Conservation (phyloP, 2,329 filamentous ascomycete species). For the Arthrinium puccinioides region DNA sequence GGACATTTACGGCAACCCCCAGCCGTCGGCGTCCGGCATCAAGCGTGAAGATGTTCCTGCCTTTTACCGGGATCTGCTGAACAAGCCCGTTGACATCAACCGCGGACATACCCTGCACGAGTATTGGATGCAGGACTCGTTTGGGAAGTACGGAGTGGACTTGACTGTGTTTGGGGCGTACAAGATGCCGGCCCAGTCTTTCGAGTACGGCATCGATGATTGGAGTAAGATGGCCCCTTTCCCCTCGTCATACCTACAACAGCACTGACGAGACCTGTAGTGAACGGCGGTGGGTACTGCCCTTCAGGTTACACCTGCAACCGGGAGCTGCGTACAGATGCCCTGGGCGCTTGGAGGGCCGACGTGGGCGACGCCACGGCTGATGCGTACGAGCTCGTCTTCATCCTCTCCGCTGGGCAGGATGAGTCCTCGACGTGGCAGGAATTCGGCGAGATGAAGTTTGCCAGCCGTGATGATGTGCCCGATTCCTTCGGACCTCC, state of each 20-base stretch:
- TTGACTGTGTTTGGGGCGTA: constrained; percentile 46
- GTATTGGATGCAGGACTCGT: constrained; percentile 51
- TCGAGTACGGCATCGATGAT: constrained; percentile 43
- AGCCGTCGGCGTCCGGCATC: constrained; percentile 31
- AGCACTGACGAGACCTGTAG: too few relatives aligned
- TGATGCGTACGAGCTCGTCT: constrained; percentile 40
- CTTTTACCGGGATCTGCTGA: constrained; percentile 44
- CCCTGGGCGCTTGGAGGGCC: constrained; percentile 38
- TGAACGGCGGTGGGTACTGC: constrained; percentile 36
- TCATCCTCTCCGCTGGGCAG: constrained; percentile 46
- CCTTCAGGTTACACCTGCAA: constrained; percentile 33
- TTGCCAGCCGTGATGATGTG: constrained; percentile 36
- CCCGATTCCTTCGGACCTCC: constrained; percentile 43
- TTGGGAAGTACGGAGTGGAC: constrained; percentile 43
- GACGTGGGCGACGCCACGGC: constrained; percentile 44
- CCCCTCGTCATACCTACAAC: too few relatives aligned
- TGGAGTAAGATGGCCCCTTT: too few relatives aligned
- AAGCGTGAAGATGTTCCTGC: constrained; percentile 37
- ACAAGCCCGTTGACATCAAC: constrained; percentile 40
- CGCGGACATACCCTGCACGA: constrained; percentile 45
- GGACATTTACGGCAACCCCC: constrained; percentile 43
- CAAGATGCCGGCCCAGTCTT: constrained; percentile 36
- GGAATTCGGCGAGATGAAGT: constrained; percentile 49
- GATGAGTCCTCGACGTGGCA: constrained; percentile 50
- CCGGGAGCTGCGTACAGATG: constrained; percentile 40